phyloP scores from a whole-genome alignment of 371 early-diverging fungal species.

The Coemansia sp. region DNA sequence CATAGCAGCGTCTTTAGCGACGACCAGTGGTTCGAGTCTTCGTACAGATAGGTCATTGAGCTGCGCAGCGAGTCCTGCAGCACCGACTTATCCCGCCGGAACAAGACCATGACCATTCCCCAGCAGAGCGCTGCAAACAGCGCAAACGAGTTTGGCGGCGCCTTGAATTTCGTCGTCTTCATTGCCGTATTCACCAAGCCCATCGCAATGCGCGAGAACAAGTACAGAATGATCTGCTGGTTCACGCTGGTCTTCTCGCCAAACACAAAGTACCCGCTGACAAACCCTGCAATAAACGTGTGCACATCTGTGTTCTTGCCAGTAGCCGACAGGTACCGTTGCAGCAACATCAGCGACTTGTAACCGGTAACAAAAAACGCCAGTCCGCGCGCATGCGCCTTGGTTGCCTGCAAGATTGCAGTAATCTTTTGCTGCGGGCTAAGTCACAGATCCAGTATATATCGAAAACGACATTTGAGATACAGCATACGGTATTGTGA shows the following conservation, averaged over 20 bases:
- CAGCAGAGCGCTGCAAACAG: constrained; percentile 93
- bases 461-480: background rate
- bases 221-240: constrained; percentile 94
- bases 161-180: constrained; percentile 66
- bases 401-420: constrained; percentile 84
- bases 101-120: constrained; percentile 95
- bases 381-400: constrained; percentile 85
- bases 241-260: constrained; percentile 92
- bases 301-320: constrained; percentile 76
- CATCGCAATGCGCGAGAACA: constrained; percentile 87
- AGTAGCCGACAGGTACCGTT: constrained; percentile 63
- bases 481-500: background rate
- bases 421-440: constrained; percentile 65
- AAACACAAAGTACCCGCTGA: constrained; percentile 96
- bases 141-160: constrained; percentile 80
- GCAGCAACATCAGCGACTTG: constrained; percentile 80
- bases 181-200: constrained; percentile 83
- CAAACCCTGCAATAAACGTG: constrained; percentile 85
- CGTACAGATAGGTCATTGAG: constrained; percentile 92
- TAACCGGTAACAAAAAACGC: constrained; percentile 91
- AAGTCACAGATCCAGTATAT: constrained; percentile 17
- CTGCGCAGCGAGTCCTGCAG: constrained; percentile 89
- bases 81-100: constrained; percentile 83
- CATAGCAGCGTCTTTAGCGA: constrained; percentile 75
- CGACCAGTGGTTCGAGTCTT: constrained; percentile 80